Percentiles rank a stretch among this genome's conserved stretches.
phyloP scores from a whole-genome alignment of 1,284 basidiomycete genomes.

The Veloboletus limbatus region DNA sequence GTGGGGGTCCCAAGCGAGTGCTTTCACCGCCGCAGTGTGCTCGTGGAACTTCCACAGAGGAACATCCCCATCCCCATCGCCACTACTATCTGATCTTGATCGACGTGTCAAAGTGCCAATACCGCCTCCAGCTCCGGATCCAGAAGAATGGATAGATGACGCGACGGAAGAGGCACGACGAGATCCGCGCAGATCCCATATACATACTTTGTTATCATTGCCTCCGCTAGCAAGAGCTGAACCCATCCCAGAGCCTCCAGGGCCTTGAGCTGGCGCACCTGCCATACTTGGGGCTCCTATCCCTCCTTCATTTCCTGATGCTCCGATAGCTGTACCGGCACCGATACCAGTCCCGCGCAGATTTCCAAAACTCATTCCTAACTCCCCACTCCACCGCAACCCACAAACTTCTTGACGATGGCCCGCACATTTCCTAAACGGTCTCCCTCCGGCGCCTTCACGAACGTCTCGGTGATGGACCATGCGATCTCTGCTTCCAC shows the following conservation, averaged over 20 bases:
- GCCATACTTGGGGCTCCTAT: slow-evolving; percentile 23
- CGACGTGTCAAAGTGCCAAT: slow-evolving; percentile 23
- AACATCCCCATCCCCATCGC: slow-evolving; percentile 47
- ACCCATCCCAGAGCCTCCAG: slow-evolving; percentile 39
- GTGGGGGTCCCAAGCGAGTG: slow-evolving; percentile 97
- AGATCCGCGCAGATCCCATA: slow-evolving; percentile 84
- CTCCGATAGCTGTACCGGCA: not conserved
- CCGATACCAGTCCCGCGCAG: slow-evolving; percentile 20
- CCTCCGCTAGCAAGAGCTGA: slow-evolving; percentile 91
- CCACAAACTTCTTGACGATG: slow-evolving; percentile 98
- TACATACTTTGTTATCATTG: slow-evolving; percentile 98
- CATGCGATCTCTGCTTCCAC: slow-evolving; percentile 88
- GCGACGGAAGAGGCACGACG: slow-evolving; percentile 38
- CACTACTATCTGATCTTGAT: slow-evolving; percentile 29
- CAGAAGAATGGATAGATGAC: slow-evolving; percentile 22
- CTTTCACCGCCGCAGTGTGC: slow-evolving; percentile 96
- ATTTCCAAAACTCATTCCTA: slow-evolving; percentile 29
- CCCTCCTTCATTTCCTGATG: slow-evolving; percentile 17
- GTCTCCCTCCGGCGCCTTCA: slow-evolving; percentile 56
- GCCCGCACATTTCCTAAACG: slow-evolving; percentile 75
- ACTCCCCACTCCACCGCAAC: slow-evolving; percentile 77
- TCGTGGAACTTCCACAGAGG: slow-evolving; percentile 95
- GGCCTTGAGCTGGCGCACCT: slow-evolving; percentile 27
- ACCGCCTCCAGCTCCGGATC: slow-evolving; percentile 29
- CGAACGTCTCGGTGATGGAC: slow-evolving; percentile 94